These are phyloP conservation scores for Bruguiera sexangula DNA, from an alignment of 345 rosid genomes.

Conservation along the genomic window DNA sequence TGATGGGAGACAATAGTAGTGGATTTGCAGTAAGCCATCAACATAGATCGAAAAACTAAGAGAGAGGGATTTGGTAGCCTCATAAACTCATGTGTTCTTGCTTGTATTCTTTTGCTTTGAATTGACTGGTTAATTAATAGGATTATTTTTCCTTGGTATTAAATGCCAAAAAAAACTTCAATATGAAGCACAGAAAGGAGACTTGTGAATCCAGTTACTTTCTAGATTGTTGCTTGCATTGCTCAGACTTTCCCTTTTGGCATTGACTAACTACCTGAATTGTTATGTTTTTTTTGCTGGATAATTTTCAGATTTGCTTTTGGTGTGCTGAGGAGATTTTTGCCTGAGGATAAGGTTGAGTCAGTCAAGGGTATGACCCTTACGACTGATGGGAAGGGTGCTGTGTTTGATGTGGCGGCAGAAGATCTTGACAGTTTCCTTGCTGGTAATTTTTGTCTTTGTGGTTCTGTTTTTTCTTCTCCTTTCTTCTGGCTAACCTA, in stretches of 20 bases:
- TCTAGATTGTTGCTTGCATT: not conserved
- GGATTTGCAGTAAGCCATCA: no score
- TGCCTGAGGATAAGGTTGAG: constrained; percentile 96
- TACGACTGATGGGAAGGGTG: constrained; percentile 76
- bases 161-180: not conserved
- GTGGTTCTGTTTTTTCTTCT: not conserved
- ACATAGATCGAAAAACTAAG: no score
- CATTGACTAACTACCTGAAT: not conserved
- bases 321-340: constrained; percentile 63
- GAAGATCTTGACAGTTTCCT: constrained; percentile 63
- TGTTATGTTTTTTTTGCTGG: not conserved
- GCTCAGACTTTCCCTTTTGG: no score
- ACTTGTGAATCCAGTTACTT: not conserved
- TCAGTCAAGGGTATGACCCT: constrained; percentile 65
- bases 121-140: no score
- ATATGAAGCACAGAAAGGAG: not conserved
- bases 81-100: no score
- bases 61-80: no score
- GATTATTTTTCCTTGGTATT: not conserved
- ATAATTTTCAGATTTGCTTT: constrained; percentile 51
- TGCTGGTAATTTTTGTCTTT: constrained; percentile 35
- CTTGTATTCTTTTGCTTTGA: no score
- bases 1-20: no score
- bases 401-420: constrained; percentile 71
- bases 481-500: no score